Evolutionary conservation across 805 yeast species (phyloP), one percentile per base, ranked within the genome.

Genomic region (Starmerella sp.): DNA sequence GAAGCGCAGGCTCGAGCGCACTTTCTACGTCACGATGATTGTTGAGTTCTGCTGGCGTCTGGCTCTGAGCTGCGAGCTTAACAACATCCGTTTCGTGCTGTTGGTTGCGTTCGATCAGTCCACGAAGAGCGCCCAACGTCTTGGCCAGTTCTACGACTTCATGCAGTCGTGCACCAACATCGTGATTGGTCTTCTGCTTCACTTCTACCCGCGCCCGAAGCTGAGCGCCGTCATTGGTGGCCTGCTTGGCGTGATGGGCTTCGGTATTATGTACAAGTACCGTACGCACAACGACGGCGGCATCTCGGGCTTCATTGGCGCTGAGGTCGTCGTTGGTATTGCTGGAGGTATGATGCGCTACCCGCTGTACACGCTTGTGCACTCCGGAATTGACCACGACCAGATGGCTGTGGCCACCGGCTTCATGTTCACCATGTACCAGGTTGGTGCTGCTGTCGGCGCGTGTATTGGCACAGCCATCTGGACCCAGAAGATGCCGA

Each of bases 341-440:
- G 89, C 87, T 62, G 86, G 86, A 47, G 86, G 86, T 31, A 78
- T 83, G 67, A 80, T 82, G 72, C 80, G 84, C 11, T 82, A 80
- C 63, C 75, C 84, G 6, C 74, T 79, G n/a, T 84, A 79, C 65
- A 80, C 79, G 5, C 75, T 84, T 43, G 76, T 80, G 57, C 81
- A 79, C 62, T 72, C 86, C 0, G 73, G 79, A 53, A 74, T 79
- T 42, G 76, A 72, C 59, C 89, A 82, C 67, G 82, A 79, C 64
- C 76, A 78, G 68, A 78, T 82, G 82, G 86, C 86, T 13, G 75
- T 78, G 47, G 75, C 79, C 34, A 75, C 81, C 46, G 75, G 86
- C 1, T 67, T 81, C 48, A 78, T 77, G 69, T 71, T 79, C 63
- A 73, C 87, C 2, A 66, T 76, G 32, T 82, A 81, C 66, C 75